Conservation (phyloP, 129 eudicot genomes). For the Arctium minus region DNA sequence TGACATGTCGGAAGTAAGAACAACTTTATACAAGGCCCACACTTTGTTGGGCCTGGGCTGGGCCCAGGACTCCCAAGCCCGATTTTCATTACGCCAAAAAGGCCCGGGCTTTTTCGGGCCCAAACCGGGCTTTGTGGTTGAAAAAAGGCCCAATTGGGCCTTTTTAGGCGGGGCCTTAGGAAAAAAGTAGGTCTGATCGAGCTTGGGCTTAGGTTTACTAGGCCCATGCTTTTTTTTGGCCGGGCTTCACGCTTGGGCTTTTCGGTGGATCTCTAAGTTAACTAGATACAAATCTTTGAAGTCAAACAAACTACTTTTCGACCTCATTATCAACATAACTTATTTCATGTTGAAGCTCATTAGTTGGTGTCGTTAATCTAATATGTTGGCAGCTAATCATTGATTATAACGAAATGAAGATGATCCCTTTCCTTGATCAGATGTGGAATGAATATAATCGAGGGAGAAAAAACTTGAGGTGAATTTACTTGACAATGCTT, state of each 20-base stretch:
- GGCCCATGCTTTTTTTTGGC: background rate
- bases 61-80: background rate
- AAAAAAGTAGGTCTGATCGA: background rate
- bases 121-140: background rate
- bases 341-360: background rate
- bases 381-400: conserved; percentile 17
- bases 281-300: background rate
- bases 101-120: background rate
- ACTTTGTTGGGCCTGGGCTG: background rate
- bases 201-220: background rate
- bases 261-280: background rate
- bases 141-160: background rate
- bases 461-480: conserved; percentile 33
- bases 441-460: conserved; percentile 9
- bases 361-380: conserved; percentile 16
- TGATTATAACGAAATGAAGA: conserved; percentile 30
- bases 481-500: conserved; percentile 1
- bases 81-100: background rate
- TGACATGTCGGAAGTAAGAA: conserved; percentile 31
- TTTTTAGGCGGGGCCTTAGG: background rate
- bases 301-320: background rate
- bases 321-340: background rate
- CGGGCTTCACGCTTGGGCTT: background rate
- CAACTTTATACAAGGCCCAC: background rate
- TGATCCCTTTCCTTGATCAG: conserved; percentile 13